These are phyloP conservation scores for Cordyceps cicadae DNA, from an alignment of 2,329 filamentous ascomycete genomes.

Conservation along the genomic window DNA sequence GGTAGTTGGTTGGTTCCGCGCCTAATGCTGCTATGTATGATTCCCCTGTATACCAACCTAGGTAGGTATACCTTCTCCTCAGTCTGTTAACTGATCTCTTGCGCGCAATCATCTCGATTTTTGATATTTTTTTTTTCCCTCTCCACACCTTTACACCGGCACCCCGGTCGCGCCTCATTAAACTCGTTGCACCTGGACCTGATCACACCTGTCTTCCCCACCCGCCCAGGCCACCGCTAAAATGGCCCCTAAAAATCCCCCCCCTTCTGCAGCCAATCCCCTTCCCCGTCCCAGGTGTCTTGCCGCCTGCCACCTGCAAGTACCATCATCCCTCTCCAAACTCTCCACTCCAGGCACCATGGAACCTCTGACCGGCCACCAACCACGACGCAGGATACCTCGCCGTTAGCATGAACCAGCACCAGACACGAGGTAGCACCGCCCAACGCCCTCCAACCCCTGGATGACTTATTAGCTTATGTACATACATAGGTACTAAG, in stretches of 20 bases:
- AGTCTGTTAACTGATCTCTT: too few relatives aligned
- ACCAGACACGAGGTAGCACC: neutral
- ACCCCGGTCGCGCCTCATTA: constrained; percentile 7
- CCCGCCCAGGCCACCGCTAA: neutral
- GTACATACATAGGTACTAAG: too few relatives aligned
- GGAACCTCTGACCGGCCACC: neutral
- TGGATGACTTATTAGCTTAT: neutral
- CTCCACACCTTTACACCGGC: neutral
- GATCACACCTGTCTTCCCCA: constrained; percentile 1
- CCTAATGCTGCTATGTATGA: too few relatives aligned
- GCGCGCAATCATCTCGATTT: neutral
- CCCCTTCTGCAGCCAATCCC: neutral
- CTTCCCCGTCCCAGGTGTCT: neutral
- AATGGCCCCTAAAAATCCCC: neutral
- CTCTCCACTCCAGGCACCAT: neutral
- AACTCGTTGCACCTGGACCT: neutral
- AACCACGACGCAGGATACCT: neutral
- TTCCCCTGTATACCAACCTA: too few relatives aligned
- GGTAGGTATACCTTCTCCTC: too few relatives aligned
- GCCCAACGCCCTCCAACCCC: neutral
- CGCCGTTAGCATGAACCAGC: neutral
- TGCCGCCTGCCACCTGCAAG: constrained; percentile 1
- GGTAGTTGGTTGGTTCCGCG: neutral
- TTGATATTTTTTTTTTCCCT: too few relatives aligned
- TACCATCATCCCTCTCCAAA: neutral